Evolutionary conservation across 805 yeast species (phyloP), one percentile per base, ranked within the genome.

Genomic region (Yarrowia porcina): DNA sequence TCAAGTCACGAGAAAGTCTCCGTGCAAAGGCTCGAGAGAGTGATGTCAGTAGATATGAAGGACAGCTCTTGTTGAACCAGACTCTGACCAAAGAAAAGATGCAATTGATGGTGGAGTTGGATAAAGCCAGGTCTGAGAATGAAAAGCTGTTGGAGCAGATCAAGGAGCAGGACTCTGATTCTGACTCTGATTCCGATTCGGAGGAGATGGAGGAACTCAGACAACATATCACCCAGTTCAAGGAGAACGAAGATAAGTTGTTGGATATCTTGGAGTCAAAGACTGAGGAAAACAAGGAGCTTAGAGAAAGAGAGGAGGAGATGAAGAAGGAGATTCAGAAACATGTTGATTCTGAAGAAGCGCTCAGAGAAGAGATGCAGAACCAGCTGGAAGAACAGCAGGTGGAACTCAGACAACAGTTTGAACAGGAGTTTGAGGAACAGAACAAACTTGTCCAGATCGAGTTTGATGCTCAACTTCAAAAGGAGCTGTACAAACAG

Each of bases 361-460:
- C 10, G 12, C 59, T 52, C 6, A 28, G 57, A 12, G 57, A 49
- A 25, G 59, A 32, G 10, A 25, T 52, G 42, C 44, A 52, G 33
- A 25, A 21, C 0, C 44, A 36, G 32, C 33, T 52, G 44, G 44
- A 52, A 18, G 44, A 52, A 10, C 59, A 52, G 44, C 32, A 35
- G 33, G 33, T 35, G 4, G 59, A 52, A 25, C 27, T 52, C 17
- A 35, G 21, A 10, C 44, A 52, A 17, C 23, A 11, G 13, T 52
- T 52, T 9, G 59, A 52, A 17, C 42, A 33, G 44, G 59, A 52
- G 44, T 23, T 52, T 42, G 59, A 52, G 32, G 59, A 52, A 11
- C 59, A 52, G 23, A 36, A 36, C 33, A 33, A 36, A 17, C 59
- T 52, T 6, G 23, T 52, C 11, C 59, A 52, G 44, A 33, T 52